These are phyloP conservation scores for Phyllosticta citribraziliensis DNA, from an alignment of 2,329 filamentous ascomycete genomes.

Conservation along the genomic window DNA sequence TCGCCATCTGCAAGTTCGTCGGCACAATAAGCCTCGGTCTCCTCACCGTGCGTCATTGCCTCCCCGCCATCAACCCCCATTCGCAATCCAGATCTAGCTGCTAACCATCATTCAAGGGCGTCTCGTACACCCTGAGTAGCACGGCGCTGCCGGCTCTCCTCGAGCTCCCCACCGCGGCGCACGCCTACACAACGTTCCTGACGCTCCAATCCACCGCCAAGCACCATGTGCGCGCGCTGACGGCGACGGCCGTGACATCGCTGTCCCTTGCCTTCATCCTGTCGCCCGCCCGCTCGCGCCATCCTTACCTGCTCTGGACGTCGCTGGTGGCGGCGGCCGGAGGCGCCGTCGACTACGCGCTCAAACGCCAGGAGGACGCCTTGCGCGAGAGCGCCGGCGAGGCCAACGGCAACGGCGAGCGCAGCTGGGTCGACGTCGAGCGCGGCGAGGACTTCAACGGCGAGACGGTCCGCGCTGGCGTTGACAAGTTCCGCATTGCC, in stretches of 20 bases:
- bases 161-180: conserved; percentile 64
- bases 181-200: conserved; percentile 58
- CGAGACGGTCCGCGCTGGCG: conserved; percentile 37
- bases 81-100: neutral
- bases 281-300: conserved; percentile 63
- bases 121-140: conserved; percentile 74
- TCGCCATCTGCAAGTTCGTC: conserved; percentile 82
- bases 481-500: conserved; percentile 31
- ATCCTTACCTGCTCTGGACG: conserved; percentile 87
- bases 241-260: conserved; percentile 57
- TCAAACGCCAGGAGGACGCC: conserved; percentile 16
- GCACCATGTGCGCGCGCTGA: conserved; percentile 57
- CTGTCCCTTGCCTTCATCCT: conserved; percentile 70
- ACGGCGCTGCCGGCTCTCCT: conserved; percentile 73
- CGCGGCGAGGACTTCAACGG: conserved; percentile 38
- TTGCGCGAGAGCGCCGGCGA: neutral
- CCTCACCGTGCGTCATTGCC: conserved; percentile 58
- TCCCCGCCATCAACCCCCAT: conserved; percentile 7
- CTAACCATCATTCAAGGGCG: conserved; percentile 49
- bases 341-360: conserved; percentile 27
- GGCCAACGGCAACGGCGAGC: conserved; percentile 12
- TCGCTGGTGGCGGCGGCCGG: conserved; percentile 53
- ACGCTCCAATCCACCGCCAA: conserved; percentile 49
- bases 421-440: conserved; percentile 15
- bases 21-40: conserved; percentile 83